Percentiles rank a stretch among this genome's conserved stretches.
These are phyloP conservation scores for Kodamaea kaohsiungensis DNA, from an alignment of 805 yeast species.

Conservation along the genomic window DNA sequence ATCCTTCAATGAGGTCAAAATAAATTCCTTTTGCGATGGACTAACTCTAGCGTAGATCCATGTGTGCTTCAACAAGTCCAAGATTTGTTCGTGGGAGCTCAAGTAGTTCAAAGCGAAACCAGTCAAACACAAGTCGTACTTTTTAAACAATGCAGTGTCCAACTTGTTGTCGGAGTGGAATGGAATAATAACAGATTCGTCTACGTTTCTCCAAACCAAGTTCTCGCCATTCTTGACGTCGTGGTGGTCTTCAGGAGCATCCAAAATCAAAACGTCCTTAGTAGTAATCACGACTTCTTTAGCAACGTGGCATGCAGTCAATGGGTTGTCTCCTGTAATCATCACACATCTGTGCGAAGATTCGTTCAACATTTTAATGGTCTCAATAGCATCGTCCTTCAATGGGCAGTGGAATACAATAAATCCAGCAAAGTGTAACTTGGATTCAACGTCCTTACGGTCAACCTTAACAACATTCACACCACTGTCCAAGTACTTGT, in stretches of 20 bases:
- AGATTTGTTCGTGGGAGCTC: conserved; percentile 65
- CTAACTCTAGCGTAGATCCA: conserved; percentile 99
- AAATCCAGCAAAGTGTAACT: conserved; percentile 83
- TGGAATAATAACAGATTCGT: conserved; percentile 71
- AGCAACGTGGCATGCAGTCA: conserved; percentile 98
- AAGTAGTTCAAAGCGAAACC: conserved; percentile 83
- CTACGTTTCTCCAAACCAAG: conserved; percentile 82
- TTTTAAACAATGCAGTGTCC: conserved; percentile 55
- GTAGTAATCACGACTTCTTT: conserved; percentile 86
- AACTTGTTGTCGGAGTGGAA: conserved; percentile 60
- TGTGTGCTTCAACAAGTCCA: conserved; percentile 76
- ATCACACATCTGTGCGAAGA: conserved; percentile 93
- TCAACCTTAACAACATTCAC: conserved; percentile 57
- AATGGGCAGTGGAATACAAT: conserved; percentile 97
- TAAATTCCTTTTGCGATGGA: conserved; percentile 91
- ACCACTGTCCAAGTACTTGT: conserved; percentile 62
- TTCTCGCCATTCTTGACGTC: conserved; percentile 46
- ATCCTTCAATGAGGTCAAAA: conserved; percentile 77
- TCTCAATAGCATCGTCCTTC: conserved; percentile 88
- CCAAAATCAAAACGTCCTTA: conserved; percentile 81
- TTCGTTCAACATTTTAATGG: conserved; percentile 89
- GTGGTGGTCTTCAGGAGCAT: conserved; percentile 74
- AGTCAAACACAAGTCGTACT: conserved; percentile 85
- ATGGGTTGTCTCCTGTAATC: conserved; percentile 99
- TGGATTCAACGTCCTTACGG: conserved; percentile 76